Evolutionary conservation across 1,284 basidiomycete genomes (phyloP).

Genomic region (Ustilago cynodontis): DNA sequence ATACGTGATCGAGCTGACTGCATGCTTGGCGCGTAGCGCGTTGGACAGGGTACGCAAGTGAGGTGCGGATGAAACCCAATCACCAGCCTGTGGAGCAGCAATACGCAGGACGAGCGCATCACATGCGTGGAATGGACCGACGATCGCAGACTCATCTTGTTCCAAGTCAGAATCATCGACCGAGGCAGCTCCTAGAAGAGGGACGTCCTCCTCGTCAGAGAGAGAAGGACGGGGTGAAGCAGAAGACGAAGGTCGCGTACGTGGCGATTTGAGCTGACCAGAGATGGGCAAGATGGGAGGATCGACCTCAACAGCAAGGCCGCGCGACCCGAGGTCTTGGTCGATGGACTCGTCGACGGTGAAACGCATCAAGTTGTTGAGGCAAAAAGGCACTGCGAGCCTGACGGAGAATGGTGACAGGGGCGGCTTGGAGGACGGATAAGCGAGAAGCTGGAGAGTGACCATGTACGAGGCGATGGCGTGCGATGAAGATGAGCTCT

Average conservation of each 20-base stretch:
- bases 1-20: slow-evolving; percentile 19
- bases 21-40: slow-evolving; percentile 23
- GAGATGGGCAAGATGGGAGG: slow-evolving; percentile 34
- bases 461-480: slow-evolving; percentile 26
- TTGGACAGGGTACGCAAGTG: slow-evolving; percentile 9
- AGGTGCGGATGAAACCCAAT: slow-evolving; percentile 1
- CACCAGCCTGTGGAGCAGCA: slow-evolving; percentile 30
- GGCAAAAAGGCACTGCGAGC: slow-evolving; percentile 32
- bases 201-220: slow-evolving; percentile 37
- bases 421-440: slow-evolving; percentile 24
- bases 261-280: neutral
- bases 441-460: slow-evolving; percentile 21
- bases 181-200: slow-evolving; percentile 17
- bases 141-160: slow-evolving; percentile 34
- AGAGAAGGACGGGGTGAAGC: slow-evolving; percentile 12
- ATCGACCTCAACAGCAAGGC: slow-evolving; percentile 46
- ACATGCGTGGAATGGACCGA: slow-evolving; percentile 40
- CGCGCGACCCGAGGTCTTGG: slow-evolving; percentile 6
- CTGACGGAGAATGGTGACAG: slow-evolving; percentile 23
- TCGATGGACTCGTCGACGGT: slow-evolving; percentile 42
- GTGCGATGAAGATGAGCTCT: neutral
- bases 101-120: slow-evolving; percentile 39
- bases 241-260: slow-evolving; percentile 6
- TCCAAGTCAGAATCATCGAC: slow-evolving; percentile 19
- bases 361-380: slow-evolving; percentile 48